Base-by-base conservation (phyloP, 768 basidiomycete species). In the Phanerochaete sordida region DNA sequence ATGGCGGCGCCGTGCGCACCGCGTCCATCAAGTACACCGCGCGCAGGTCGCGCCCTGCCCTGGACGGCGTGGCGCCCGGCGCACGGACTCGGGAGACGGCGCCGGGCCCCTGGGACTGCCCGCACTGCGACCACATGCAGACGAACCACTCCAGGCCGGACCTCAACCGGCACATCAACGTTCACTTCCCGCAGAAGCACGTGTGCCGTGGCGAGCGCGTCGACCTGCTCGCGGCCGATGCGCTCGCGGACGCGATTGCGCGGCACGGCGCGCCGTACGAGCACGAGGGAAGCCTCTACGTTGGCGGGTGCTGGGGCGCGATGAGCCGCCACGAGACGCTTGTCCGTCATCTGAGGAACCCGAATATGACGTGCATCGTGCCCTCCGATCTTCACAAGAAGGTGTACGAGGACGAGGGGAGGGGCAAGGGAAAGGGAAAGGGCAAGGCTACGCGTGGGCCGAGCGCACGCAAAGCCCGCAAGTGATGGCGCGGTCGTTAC, bases 151-250 rank as follows among this genome's bases (percentile, higher is more conserved):
- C 59, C 49, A 49, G 6, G 50, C 56, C 63, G 19, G 65, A 66
- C 59, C 30, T 66, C 45, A n/a, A 23, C 47, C 61, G 65, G 16
- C 65, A 66, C 54, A 24, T 64, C 39, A 26, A 50, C 45, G 58
- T 59, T 24, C 65, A 66, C 58, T 50, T 11, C 19, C 24, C 33
- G n/a, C 30, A 24, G 24, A 46, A 46, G 27, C 64, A 56, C 53
- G 55, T 62, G 13, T 66, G 65, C 56, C 64, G 65, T 49, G 65
- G 65, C 21, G 58, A 62, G 16, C 61, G 49, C n/a, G 24, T 64
- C n/a, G n/a, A n/a, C n/a, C n/a, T n/a, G n/a, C n/a, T n/a, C n/a
- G n/a, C n/a, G 12, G 49, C 11, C 21, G 19, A 31, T 23, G 65
- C 65, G 16, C 27, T 26, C 26, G 8, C 21, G 7, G n/a, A 19